phyloP scores from a whole-genome alignment of 2,329 filamentous ascomycete species.

The Colletotrichum chrysophilum region DNA sequence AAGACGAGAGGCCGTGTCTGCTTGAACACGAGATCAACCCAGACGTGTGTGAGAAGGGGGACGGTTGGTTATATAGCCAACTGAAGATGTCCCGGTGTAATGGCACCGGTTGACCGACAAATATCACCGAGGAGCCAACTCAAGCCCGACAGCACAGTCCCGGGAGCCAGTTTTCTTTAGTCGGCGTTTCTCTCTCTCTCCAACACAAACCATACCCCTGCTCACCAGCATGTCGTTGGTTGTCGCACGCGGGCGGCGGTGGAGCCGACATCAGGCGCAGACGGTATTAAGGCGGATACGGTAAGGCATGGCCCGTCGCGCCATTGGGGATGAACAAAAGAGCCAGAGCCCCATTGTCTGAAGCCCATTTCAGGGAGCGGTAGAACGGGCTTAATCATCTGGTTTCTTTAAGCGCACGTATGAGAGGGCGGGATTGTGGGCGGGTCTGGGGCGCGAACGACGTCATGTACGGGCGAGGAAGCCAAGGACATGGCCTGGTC shows the following conservation, averaged over 20 bases:
- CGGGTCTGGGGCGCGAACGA: background rate
- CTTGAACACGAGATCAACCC: background rate
- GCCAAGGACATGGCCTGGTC: conserved; percentile 5
- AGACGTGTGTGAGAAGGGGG: background rate
- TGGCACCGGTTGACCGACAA: background rate
- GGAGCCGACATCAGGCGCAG: background rate
- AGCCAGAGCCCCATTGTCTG: background rate
- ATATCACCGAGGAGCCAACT: background rate
- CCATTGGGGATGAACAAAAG: background rate
- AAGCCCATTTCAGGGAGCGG: background rate
- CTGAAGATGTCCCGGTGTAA: background rate
- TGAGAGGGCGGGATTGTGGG: background rate
- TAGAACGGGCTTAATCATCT: background rate
- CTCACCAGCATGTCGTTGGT: background rate
- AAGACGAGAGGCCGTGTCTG: background rate
- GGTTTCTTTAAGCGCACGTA: conserved; percentile 17
- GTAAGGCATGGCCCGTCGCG: background rate
- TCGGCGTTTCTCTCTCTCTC: background rate
- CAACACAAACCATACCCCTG: background rate
- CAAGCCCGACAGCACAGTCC: background rate
- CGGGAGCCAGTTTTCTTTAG: background rate
- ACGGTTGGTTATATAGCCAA: background rate
- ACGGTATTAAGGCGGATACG: background rate
- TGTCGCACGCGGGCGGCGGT: background rate
- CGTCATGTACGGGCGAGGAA: background rate